Conservation (phyloP, 208 protist species). For the Naegleria lovaniensis region DNA sequence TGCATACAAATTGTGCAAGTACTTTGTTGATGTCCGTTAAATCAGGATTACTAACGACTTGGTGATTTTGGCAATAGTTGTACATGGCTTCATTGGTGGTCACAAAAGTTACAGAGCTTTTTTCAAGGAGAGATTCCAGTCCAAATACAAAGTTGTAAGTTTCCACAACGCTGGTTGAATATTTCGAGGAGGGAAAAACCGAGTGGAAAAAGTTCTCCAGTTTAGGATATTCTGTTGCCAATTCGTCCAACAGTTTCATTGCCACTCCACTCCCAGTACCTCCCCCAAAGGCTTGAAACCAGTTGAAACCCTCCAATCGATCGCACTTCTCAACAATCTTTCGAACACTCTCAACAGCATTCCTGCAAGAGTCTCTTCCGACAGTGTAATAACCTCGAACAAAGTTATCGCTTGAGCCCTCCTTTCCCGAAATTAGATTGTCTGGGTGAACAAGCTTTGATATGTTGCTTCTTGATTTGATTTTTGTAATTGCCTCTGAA, state of each 20-base stretch:
- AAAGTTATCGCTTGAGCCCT: conserved; percentile 61
- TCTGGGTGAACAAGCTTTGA: conserved; percentile 75
- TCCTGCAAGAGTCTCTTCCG: conserved; percentile 52
- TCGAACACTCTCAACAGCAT: conserved; percentile 51
- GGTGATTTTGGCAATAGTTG: neutral
- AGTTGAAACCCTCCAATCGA: conserved; percentile 55
- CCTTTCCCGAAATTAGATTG: conserved; percentile 56
- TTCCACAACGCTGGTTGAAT: conserved; percentile 45
- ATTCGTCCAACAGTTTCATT: conserved; percentile 49
- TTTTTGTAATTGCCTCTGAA: conserved; percentile 60
- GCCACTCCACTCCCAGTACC: conserved; percentile 57
- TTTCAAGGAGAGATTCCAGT: conserved; percentile 43
- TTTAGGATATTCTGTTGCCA: conserved; percentile 55
- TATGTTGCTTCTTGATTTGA: no score
- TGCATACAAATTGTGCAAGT: no score
- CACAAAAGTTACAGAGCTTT: conserved; percentile 46
- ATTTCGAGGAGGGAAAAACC: conserved; percentile 47
- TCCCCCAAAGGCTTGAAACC: conserved; percentile 56
- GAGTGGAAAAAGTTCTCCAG: conserved; percentile 50
- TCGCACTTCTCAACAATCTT: conserved; percentile 59
- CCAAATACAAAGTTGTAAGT: conserved; percentile 59
- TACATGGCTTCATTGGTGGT: conserved; percentile 62
- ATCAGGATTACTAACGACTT: neutral
- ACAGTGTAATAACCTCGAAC: conserved; percentile 58
- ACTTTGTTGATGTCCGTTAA: no score